A percentile compares a stretch with the other conserved stretches of the same genome.
Evolutionary conservation across 768 basidiomycete species (phyloP).

Genomic region (Cystobasidium onofrii): DNA sequence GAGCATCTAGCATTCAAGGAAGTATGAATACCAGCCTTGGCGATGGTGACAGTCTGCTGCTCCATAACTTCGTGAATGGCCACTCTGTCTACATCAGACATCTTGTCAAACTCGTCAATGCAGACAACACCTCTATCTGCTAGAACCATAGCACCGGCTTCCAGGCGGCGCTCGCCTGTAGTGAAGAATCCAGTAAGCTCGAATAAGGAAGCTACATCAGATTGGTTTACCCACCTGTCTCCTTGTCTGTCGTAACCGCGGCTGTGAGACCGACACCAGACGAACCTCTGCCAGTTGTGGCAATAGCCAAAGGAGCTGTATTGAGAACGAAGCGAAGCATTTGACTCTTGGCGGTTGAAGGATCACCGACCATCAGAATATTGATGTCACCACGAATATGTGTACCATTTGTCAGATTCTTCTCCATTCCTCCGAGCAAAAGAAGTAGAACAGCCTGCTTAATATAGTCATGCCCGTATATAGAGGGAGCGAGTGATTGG

Average conservation of each 20-base stretch:
- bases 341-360: slow-evolving; percentile 96
- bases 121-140: slow-evolving; percentile 98
- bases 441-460: slow-evolving; percentile 88
- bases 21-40: slow-evolving; percentile 98
- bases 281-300: slow-evolving; percentile 92
- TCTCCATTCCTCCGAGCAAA: slow-evolving; percentile 91
- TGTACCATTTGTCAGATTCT: slow-evolving; percentile 93
- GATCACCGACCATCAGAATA: slow-evolving; percentile 97
- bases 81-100: slow-evolving; percentile 97
- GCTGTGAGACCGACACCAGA: slow-evolving; percentile 99
- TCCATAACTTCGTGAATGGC: slow-evolving; percentile 99
- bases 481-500: slow-evolving; percentile 91
- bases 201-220: not conserved
- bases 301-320: slow-evolving; percentile 93
- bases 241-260: slow-evolving; percentile 94
- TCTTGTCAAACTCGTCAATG: slow-evolving; percentile 99
- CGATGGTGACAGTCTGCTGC: slow-evolving; percentile 98
- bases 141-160: slow-evolving; percentile 98
- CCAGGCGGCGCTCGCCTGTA: slow-evolving; percentile 71
- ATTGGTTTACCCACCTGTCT: slow-evolving; percentile 59
- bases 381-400: slow-evolving; percentile 99
- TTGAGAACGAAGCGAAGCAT: slow-evolving; percentile 89
- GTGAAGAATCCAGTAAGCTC: not conserved
- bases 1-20: slow-evolving; percentile 95
- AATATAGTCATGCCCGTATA: slow-evolving; percentile 91